Evolutionary conservation across 2,329 filamentous ascomycete species (phyloP), one percentile per base, ranked within the genome.

Genomic region (Blastomyces gilchristii): DNA sequence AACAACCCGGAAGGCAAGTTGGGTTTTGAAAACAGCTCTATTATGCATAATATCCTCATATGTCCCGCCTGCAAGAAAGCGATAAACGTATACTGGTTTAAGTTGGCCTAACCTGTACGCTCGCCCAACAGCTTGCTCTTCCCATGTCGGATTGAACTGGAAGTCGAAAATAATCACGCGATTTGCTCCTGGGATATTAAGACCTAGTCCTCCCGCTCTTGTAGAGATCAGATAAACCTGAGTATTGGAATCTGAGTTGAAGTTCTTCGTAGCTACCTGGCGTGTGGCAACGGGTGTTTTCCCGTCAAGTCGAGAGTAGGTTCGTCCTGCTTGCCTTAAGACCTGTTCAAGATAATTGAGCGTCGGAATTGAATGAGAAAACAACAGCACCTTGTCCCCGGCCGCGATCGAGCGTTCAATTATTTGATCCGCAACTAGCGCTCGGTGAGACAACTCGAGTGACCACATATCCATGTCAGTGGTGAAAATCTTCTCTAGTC

Each of bases 81-180:
- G 87, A 75, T 97, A 97, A 1, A 97, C 91, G 71, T 84, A 92
- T 0, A 96, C 91, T 0, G 83, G 81, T 69, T 92, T 94, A 47
- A 77, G 79, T 73, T 97, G 92, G 0, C 91, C 91, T 43, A 97
- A 83, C 0, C 92, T 89, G 74, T 94, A 96, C 0, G 90, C 88
- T 61, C 92, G 83, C 1, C 91, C 92, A 60, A 96, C 85, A 1
- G 92, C 92, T 75, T 97, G 92, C 69, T 91, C 87, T 73, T 96
- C 92, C 71, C 87, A 81, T 5, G 86, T 82, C 0, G 92, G 92
- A 66, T 92, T 94, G 76, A 87, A 96, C 65, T 82, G 81, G 70
- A 88, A 90, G 72, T 97, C 92, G 63, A 95, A 88, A 25, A 97
- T 87, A 25, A 97, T 83, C 0, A 96, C 89, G 25, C 92, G 85